These are phyloP conservation scores for Ogataea methanolica DNA, from an alignment of 805 yeast species.

Conservation along the genomic window DNA sequence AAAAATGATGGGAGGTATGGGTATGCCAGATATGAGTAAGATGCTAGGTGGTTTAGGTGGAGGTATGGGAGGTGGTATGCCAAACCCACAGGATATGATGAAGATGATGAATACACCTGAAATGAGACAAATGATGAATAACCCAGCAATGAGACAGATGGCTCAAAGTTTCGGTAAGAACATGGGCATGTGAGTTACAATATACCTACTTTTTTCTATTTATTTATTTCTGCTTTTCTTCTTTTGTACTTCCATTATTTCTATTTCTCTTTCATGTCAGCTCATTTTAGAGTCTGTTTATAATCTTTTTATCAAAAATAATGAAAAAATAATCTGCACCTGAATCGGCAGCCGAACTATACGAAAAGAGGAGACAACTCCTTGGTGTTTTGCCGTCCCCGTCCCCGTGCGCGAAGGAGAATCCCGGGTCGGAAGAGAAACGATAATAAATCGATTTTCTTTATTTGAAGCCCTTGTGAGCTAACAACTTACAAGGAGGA, in stretches of 20 bases:
- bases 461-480: too few species aligned
- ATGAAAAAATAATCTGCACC: too few species aligned
- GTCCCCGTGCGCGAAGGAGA: too few species aligned
- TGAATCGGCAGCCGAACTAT: too few species aligned
- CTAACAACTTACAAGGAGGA: too few species aligned
- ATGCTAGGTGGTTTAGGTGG: slow-evolving; percentile 51
- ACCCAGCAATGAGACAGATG: slow-evolving; percentile 73
- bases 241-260: not conserved
- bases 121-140: slow-evolving; percentile 56
- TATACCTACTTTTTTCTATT: not conserved
- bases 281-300: not conserved
- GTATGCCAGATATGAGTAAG: slow-evolving; percentile 65
- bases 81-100: slow-evolving; percentile 44
- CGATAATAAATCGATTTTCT: too few species aligned
- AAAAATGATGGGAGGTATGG: slow-evolving; percentile 69
- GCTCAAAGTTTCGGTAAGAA: slow-evolving; percentile 36
- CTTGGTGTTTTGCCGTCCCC: too few species aligned
- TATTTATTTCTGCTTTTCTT: not conserved
- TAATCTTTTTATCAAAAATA: too few species aligned
- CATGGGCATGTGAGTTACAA: slow-evolving; percentile 18
- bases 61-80: slow-evolving; percentile 47
- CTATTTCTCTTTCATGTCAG: not conserved
- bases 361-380: too few species aligned
- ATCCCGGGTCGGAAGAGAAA: too few species aligned
- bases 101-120: slow-evolving; percentile 29